Base-by-base conservation (phyloP, 768 basidiomycete genomes). In the Leucosporidium scottii region DNA sequence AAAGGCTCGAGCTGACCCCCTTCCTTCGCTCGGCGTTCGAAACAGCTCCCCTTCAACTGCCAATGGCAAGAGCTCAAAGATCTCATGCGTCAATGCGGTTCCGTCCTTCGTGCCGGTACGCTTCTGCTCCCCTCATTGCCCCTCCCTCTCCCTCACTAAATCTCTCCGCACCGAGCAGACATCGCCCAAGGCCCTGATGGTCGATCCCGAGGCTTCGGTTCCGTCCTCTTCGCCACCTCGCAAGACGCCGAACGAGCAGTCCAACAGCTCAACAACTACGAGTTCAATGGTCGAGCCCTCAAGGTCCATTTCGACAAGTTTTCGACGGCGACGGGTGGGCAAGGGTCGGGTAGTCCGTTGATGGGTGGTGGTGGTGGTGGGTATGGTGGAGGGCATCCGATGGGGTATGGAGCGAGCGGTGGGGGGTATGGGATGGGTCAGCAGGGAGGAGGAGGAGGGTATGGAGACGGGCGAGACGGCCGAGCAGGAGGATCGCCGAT, bases 31-130 rank as follows among this genome's bases (percentile, higher is more conserved):
- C 34, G 34, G 34, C 34, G 34, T 10, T 30, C 59, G 59, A 57
- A 20, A 67, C 64, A 92, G 90, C 84, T 93, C 21, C 91, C 91
- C 0, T 93, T 92, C 79, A 91, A 93, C 74, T 88, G 87, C 73
- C 91, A 93, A 79, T 99, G 94, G 94, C 94, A 97, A 79, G 94
- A 98, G 76, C 83, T 99, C 54, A 97, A 98, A 79, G 93, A 97
- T 78, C 83, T 97, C 7, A 94, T 97, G 76, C 85, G 93, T 31
- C 86, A 89, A 70, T 91, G 90, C 1, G 93, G 94, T 23, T 86
- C 88, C 25, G 88, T 98, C 62, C 81, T 92, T 47, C 85, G 94
- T 28, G 94, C 94, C 12, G 66, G 66, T 62, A n/a, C 20, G 75
- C 70, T 0, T 44, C 39, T 44, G 8, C 39, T 44, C 15, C 39